Base-by-base conservation (phyloP, 2,329 filamentous ascomycete species). In the Sclerotinia trifoliorum region DNA sequence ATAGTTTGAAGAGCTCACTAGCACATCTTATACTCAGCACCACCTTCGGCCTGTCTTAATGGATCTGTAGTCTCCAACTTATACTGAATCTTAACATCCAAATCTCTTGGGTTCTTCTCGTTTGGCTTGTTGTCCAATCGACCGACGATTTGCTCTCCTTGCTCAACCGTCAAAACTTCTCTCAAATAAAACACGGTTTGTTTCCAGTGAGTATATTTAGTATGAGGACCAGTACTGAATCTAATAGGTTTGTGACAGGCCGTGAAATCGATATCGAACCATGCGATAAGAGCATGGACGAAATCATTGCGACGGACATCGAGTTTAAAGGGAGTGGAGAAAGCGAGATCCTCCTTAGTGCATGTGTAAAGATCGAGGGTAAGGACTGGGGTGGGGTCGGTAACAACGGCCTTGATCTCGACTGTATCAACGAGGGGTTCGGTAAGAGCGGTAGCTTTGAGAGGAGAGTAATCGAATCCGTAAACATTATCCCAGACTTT, bases 171-270 rank as follows among this genome's bases (percentile, higher is more conserved):
- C 72, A 99, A 83, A 46, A 97, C 92, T 74, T 99, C 94, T 77
- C 91, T 88, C 72, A 99, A 85, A 83, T 99, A 99, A 83, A 99
- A 98, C 71, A 99, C 95, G 17, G 95, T 99, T 84, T 99, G 95
- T 84, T 99, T 99, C 95, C 95, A 99, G 86, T 99, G 95, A 24
- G 95, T 99, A 83, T 98, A 98, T 83, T 97, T 98, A 75, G 94
- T 96, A 82, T 98, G 95, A 39, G 95, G 95, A 29, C 95, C 95
- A 24, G 95, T 99, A 66, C 92, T 96, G 86, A 99, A 99, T 78
- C 90, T 88, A 78, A 99, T 93, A 44, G 93, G 92, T 86, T 98
- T 98, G 86, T 99, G 95, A 86, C 95, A 98, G 69, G 93, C 94
- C 64, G 92, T 91, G 82, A 99, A 99, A 78, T 98, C 94, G 75